Base-by-base conservation (phyloP, 768 basidiomycete genomes). In the Tephrocybe sp. region DNA sequence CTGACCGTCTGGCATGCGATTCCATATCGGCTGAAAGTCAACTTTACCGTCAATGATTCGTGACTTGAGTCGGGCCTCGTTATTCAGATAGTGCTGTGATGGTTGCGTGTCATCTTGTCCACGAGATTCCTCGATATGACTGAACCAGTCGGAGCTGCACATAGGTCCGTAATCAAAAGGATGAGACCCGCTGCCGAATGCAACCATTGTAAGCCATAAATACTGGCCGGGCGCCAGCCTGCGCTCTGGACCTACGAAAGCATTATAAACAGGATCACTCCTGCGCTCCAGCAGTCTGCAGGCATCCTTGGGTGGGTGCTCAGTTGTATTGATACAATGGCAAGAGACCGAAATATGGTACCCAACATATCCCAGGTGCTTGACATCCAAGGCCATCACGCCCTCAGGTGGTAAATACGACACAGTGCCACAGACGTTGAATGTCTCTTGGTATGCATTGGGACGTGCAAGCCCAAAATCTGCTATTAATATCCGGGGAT, bases 201-300 rank as follows among this genome's bases (percentile, higher is more conserved):
- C 13, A 25, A 49, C 24, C 27, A 25, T 9, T 36, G 26, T 27
- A 22, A 19, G 24, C n/a, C 16, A 44, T 21, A 26, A 28, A n/a
- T n/a, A n/a, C n/a, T n/a, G n/a, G n/a, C n/a, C n/a, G n/a, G 5
- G 16, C 13, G 3, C 24, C 15, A 9, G 15, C 30, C 16, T n/a
- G 13, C 16, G 5, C 7, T 9, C 28, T 19, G 13, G 32, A 76
- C 88, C 52, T 69, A 92, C 91, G 80, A 78, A 41, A 93, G 71
- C 89, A 92, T 92, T 48, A 90, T 83, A 55, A 85, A 92, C 44
- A 92, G 68, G 44, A 89, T 83, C 5, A 92, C 79, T 5, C 91
- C 91, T 11, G 86, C 80, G 57, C 90, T 91, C 91, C 91, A 93
- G 59, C 90, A 92, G 65, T 93, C 91, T 2, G 89, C 79, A n/a